These are phyloP conservation scores for Phylloboletellus chloephorus DNA, from an alignment of 1,284 basidiomycete genomes.

Conservation along the genomic window DNA sequence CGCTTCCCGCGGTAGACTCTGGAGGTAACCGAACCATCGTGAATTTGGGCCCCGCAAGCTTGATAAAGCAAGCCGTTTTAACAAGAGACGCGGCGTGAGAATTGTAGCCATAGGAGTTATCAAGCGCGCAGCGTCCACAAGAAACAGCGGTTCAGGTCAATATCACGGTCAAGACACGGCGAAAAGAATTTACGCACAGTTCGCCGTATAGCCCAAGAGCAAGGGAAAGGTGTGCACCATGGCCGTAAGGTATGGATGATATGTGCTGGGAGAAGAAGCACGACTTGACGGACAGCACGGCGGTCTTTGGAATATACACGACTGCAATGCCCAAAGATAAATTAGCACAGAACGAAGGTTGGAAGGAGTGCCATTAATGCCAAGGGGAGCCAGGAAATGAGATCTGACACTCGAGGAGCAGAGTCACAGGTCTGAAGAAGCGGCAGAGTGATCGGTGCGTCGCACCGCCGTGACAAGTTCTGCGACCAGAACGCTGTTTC, in stretches of 20 bases:
- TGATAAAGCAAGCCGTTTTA: conserved; percentile 17
- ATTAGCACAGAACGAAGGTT: conserved; percentile 16
- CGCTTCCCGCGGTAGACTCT: conserved; percentile 49
- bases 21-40: conserved; percentile 63
- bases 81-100: conserved; percentile 11
- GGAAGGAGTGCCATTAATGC: not conserved
- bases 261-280: conserved; percentile 45
- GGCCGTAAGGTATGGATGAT: conserved; percentile 44
- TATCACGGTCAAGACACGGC: conserved; percentile 3
- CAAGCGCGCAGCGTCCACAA: conserved; percentile 11
- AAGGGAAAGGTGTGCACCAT: conserved; percentile 53
- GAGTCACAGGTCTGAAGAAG: conserved; percentile 4
- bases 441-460: conserved; percentile 1
- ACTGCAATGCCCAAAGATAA: conserved; percentile 38
- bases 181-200: conserved; percentile 42
- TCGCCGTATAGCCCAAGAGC: conserved; percentile 60
- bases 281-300: conserved; percentile 58
- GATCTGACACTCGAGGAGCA: not conserved
- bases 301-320: conserved; percentile 57
- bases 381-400: conserved; percentile 1
- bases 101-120: conserved; percentile 11
- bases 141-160: conserved; percentile 10
- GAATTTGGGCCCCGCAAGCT: conserved; percentile 43
- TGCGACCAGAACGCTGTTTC: conserved; percentile 11
- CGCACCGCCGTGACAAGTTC: too few relatives aligned